These are phyloP conservation scores for Phytophthora syringae DNA, from an alignment of 352 stramenopile species.

Conservation along the genomic window DNA sequence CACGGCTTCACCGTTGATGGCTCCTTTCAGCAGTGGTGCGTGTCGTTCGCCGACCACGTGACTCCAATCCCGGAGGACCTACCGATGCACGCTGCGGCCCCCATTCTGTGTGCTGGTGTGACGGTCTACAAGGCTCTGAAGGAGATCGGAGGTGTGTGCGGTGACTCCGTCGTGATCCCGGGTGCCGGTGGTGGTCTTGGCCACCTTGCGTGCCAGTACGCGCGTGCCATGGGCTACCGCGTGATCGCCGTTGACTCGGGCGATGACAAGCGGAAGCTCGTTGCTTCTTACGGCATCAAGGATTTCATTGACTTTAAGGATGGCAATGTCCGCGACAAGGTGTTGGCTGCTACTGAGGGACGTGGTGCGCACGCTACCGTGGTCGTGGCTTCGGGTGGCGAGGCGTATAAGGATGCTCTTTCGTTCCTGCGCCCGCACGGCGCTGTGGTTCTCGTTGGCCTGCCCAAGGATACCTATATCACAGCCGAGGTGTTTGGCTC, in stretches of 20 bases:
- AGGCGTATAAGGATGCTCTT: conserved; percentile 55
- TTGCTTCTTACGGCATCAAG: conserved; percentile 67
- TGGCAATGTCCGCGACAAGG: conserved; percentile 47
- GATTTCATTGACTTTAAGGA: conserved; percentile 78
- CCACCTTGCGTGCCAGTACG: conserved; percentile 83
- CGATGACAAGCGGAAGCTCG: conserved; percentile 64
- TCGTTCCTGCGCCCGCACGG: conserved; percentile 71
- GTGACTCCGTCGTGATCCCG: conserved; percentile 61
- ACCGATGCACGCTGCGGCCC: conserved; percentile 47
- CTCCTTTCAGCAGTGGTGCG: conserved; percentile 64
- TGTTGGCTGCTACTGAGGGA: conserved; percentile 45
- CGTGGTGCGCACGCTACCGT: conserved; percentile 69
- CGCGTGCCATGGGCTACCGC: conserved; percentile 64
- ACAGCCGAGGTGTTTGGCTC: conserved; percentile 41
- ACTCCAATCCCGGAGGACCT: conserved; percentile 71
- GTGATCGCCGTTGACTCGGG: conserved; percentile 77
- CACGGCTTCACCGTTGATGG: conserved; percentile 44
- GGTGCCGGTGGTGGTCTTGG: conserved; percentile 75
- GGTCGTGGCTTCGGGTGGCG: conserved; percentile 69
- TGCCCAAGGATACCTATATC: conserved; percentile 59
- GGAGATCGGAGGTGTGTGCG: conserved; percentile 48
- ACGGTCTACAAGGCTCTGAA: conserved; percentile 85
- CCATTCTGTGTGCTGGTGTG: conserved; percentile 87
- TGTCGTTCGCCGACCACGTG: conserved; percentile 74
- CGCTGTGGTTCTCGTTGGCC: conserved; percentile 68